A percentile compares a stretch with the other conserved stretches of the same genome.
Evolutionary conservation across 345 rosid species (phyloP).

Genomic region (Noccaea caerulescens): DNA sequence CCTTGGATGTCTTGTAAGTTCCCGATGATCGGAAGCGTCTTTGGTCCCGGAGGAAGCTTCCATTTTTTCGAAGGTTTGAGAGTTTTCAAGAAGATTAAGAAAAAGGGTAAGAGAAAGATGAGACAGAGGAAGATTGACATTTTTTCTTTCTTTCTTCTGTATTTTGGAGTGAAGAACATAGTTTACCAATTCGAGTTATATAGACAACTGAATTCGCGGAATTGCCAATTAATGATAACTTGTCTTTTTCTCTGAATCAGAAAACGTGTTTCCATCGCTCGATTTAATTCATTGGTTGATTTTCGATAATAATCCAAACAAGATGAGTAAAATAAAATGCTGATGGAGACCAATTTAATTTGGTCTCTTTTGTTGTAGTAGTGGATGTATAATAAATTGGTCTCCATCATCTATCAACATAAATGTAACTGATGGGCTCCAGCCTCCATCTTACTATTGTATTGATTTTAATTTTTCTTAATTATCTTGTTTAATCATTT

Average conservation of each 20-base stretch:
- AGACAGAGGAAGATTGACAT: slow-evolving; percentile 37
- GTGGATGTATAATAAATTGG: not conserved
- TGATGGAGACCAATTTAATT: not conserved
- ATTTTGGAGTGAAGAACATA: not conserved
- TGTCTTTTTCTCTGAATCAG: slow-evolving; percentile 8
- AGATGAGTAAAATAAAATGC: not conserved
- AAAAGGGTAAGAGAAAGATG: slow-evolving; percentile 13
- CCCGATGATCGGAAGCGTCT: slow-evolving; percentile 50
- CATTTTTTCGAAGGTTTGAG: slow-evolving; percentile 7
- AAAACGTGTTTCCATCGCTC: not conserved
- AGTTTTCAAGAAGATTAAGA: slow-evolving; percentile 11
- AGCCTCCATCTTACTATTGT: too few relatives aligned
- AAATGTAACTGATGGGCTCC: not conserved
- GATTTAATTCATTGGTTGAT: not conserved
- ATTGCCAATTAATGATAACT: not conserved
- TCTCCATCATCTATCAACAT: not conserved
- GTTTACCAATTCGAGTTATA: slow-evolving; percentile 4
- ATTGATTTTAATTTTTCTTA: too few relatives aligned
- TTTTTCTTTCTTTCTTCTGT: not conserved
- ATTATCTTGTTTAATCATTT: not conserved
- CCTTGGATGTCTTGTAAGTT: slow-evolving; percentile 52
- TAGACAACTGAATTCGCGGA: not conserved
- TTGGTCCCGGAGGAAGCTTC: slow-evolving; percentile 50
- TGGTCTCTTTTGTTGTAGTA: not conserved
- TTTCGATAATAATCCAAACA: not conserved